Base-by-base conservation (phyloP, 2,329 filamentous ascomycete species). In the Elsinoe batatas region DNA sequence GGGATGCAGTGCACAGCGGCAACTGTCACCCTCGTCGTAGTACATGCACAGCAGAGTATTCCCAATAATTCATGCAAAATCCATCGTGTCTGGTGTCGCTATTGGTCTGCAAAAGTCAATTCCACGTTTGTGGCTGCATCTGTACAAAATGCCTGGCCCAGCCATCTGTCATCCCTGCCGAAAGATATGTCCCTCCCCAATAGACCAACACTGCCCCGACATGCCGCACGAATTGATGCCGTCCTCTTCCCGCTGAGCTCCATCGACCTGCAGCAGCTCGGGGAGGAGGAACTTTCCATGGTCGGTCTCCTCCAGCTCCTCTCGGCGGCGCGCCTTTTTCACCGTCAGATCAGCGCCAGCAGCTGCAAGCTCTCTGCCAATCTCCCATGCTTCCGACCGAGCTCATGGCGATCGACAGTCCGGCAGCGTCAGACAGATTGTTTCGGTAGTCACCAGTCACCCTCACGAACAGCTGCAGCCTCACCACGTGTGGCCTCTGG, bases 41-140 rank as follows among this genome's bases (percentile, higher is more conserved):
- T n/a, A 51, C 47, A 51, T 51, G 47, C 32, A 51, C 47, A 26
- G 47, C 47, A 35, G 18, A 26, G 5, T 26, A 51, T 26, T 35
- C 18, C 17, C 32, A 26, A 36, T 37, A 51, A 51, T 51, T 26
- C 47, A 36, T 51, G 35, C 47, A 18, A 33, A 30, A 22, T 20
- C 26, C 15, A 20, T 33, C 22, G 5, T 18, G 18, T 11, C 10
- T 20, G 18, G 11, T 37, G 12, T 22, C n/a, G 32, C 33, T 17
- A 51, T 51, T 51, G 47, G 47, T 15, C 20, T 33, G 11, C n/a
- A 15, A 51, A 51, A 51, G 47, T 51, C 47, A 51, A 51, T 51
- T 51, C 47, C 47, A 51, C 47, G 47, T 51, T 51, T 44, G 44
- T 49, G 44, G 44, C 44, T 49, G 44, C 44, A 49, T 49, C 44